These are phyloP conservation scores for Mycena haematopus DNA, from an alignment of 768 basidiomycete species.

Conservation along the genomic window DNA sequence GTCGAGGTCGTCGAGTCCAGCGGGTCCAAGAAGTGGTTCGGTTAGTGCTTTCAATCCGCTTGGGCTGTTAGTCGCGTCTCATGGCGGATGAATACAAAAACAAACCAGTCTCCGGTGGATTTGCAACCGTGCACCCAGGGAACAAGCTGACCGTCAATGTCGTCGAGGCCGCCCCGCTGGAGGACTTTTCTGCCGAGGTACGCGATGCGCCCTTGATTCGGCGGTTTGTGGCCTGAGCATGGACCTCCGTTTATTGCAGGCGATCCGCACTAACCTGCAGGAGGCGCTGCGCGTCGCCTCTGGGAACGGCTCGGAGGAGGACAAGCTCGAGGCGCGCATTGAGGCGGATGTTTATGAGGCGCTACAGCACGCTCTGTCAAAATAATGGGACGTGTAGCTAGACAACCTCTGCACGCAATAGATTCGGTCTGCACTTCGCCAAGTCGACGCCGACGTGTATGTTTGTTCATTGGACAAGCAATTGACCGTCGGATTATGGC, in stretches of 20 bases:
- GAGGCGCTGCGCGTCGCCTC: conserved; percentile 84
- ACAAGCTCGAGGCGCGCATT: conserved; percentile 91
- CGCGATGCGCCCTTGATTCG: conserved; percentile 28
- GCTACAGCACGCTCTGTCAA: conserved; percentile 81
- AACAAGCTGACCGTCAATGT: conserved; percentile 97
- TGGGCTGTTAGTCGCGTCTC: neutral
- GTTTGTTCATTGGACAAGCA: neutral
- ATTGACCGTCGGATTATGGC: too few relatives aligned
- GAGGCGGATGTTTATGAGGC: conserved; percentile 98
- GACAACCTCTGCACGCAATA: conserved; percentile 5
- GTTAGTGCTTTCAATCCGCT: conserved; percentile 47
- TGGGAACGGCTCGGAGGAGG: conserved; percentile 89
- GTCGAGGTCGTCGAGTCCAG: conserved; percentile 91
- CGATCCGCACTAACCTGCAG: conserved; percentile 86
- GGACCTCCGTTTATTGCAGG: conserved; percentile 52
- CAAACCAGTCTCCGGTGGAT: conserved; percentile 88
- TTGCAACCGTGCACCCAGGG: conserved; percentile 97
- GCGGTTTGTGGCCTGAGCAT: neutral
- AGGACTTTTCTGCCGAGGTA: conserved; percentile 91
- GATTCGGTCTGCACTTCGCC: neutral
- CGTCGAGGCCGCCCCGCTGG: conserved; percentile 93
- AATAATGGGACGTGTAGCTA: conserved; percentile 34
- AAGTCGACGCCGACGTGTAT: neutral
- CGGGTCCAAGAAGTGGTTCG: conserved; percentile 94
- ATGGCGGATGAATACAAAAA: neutral